These are phyloP conservation scores for Aspergillus sp. DNA, from an alignment of 2,329 filamentous ascomycete species.

Conservation along the genomic window DNA sequence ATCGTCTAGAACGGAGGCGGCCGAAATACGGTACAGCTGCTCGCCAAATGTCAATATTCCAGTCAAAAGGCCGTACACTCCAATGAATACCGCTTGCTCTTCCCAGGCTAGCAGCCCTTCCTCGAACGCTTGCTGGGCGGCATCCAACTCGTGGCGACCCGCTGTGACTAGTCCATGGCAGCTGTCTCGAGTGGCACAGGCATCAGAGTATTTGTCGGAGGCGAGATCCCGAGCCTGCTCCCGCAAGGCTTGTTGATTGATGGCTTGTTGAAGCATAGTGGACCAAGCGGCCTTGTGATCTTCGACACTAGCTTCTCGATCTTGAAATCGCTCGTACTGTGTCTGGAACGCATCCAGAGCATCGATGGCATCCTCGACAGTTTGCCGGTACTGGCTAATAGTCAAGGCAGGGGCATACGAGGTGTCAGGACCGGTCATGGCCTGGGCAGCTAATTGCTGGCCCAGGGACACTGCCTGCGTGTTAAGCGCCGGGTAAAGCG, in stretches of 20 bases:
- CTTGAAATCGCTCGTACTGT: background rate
- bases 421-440: background rate
- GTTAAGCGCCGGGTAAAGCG: background rate
- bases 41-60: background rate
- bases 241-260: background rate
- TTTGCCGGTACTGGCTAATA: background rate
- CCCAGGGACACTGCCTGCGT: conserved; percentile 7
- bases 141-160: background rate
- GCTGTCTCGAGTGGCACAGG: background rate
- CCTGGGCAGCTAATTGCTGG: conserved; percentile 10
- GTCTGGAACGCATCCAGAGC: background rate
- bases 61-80: background rate
- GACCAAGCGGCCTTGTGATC: background rate
- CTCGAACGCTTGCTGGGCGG: background rate
- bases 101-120: background rate
- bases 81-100: background rate
- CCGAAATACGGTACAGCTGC: background rate
- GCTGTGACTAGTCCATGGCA: background rate
- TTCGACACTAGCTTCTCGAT: background rate
- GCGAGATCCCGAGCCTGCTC: background rate
- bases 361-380: background rate
- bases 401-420: background rate
- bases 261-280: background rate
- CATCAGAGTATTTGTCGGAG: background rate
- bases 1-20: background rate